These are phyloP conservation scores for Rhizophagus clarus DNA, from an alignment of 192 early-diverging fungal species.

Conservation along the genomic window DNA sequence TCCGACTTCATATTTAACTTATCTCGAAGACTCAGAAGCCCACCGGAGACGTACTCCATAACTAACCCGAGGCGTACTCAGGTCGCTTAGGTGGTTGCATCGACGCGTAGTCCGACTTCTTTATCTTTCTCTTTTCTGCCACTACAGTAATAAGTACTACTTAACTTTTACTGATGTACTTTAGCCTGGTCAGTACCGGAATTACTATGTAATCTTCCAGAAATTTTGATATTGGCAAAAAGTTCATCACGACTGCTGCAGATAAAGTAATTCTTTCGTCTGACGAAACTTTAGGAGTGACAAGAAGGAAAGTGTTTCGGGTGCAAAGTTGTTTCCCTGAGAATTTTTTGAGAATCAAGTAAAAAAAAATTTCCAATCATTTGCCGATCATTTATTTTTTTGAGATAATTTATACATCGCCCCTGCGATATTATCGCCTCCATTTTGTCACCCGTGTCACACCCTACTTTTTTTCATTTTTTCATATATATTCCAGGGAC, in stretches of 20 bases:
- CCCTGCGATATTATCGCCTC: too few species aligned
- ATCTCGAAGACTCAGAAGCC: slow-evolving; percentile 8
- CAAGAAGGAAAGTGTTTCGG: neutral
- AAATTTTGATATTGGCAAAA: slow-evolving; percentile 24
- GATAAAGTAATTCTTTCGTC: neutral
- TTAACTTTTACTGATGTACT: slow-evolving; percentile 23
- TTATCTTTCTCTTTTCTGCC: neutral
- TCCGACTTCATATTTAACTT: too few species aligned
- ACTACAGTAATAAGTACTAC: slow-evolving; percentile 21
- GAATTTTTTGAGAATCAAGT: too few species aligned
- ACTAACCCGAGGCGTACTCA: neutral
- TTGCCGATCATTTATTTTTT: too few species aligned
- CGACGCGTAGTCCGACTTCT: slow-evolving; percentile 2
- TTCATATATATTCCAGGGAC: too few species aligned
- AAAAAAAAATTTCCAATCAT: too few species aligned
- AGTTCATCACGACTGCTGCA: slow-evolving; percentile 2
- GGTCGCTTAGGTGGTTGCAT: neutral
- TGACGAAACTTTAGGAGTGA: neutral
- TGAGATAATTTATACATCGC: too few species aligned
- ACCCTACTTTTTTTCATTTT: too few species aligned
- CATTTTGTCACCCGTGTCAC: too few species aligned
- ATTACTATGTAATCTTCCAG: neutral
- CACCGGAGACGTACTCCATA: slow-evolving; percentile 18
- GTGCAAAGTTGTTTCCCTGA: neutral
- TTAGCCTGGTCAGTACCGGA: neutral